Conservation (phyloP, 768 basidiomycete genomes). For the Sporobolomyces pararoseus region DNA sequence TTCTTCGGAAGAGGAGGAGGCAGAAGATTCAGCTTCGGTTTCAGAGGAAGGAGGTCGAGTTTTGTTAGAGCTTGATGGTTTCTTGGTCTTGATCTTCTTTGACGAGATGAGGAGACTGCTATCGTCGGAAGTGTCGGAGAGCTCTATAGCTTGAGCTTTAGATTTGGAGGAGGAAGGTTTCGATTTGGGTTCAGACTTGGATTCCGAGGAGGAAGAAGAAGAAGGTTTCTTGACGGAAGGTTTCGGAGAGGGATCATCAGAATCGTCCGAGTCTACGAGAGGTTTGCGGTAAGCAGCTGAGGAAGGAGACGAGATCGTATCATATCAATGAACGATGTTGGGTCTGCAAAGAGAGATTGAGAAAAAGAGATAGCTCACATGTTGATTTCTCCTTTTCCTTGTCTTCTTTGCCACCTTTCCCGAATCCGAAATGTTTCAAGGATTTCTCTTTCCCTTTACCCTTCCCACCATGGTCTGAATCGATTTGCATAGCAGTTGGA, state of each 20-base stretch:
- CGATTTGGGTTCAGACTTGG: background rate
- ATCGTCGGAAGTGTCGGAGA: constrained; percentile 4
- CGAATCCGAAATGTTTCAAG: constrained; percentile 1
- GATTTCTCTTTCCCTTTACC: background rate
- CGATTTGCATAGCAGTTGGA: background rate
- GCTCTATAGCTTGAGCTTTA: background rate
- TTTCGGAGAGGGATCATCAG: background rate
- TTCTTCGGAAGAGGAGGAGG: background rate
- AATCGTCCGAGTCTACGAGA: background rate
- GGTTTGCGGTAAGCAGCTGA: background rate
- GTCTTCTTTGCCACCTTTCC: background rate
- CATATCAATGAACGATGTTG: background rate
- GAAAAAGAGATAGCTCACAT: background rate
- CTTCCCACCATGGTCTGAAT: background rate
- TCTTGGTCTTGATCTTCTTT: constrained; percentile 1
- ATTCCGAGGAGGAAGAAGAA: background rate
- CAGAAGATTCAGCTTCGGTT: background rate
- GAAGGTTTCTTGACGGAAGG: background rate
- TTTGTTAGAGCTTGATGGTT: background rate
- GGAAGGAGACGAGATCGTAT: too few relatives aligned
- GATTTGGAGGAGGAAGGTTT: constrained; percentile 1
- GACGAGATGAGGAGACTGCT: background rate
- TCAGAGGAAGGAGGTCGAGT: too few relatives aligned
- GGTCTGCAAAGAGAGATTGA: background rate
- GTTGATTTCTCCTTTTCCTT: background rate